phyloP scores from a whole-genome alignment of 306 rosid genomes.

The Ochetophila trinervis region DNA sequence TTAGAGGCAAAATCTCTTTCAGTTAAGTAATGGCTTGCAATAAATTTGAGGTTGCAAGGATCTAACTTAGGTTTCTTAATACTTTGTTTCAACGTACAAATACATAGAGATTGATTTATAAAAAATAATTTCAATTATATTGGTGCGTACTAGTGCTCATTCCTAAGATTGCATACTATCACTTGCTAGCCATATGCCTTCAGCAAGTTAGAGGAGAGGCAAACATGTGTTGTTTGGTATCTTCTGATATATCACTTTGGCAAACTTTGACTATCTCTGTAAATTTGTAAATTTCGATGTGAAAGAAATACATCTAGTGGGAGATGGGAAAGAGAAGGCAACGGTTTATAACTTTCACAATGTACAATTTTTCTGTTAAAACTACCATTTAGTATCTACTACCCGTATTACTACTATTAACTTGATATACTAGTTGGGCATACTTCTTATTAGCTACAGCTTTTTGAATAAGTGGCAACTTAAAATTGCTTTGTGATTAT shows the following conservation, averaged over 20 bases:
- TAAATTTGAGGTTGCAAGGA: no score
- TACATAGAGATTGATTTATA: neutral
- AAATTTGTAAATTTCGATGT: neutral
- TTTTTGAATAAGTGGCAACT: no score
- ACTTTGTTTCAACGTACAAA: neutral
- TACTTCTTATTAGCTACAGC: no score
- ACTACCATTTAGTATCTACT: no score
- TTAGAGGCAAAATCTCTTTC: no score
- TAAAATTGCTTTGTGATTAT: neutral
- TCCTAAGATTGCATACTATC: no score
- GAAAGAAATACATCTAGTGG: neutral
- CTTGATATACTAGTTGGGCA: no score
- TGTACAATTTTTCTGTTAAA: neutral
- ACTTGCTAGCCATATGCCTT: neutral
- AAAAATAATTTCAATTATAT: no score
- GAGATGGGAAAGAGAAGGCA: conserved; percentile 5
- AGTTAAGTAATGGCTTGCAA: no score
- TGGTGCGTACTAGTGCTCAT: no score
- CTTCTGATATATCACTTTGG: neutral
- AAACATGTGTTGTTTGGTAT: neutral
- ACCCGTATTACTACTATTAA: no score
- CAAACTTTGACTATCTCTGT: neutral
- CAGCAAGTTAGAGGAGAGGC: neutral
- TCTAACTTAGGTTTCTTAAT: neutral
- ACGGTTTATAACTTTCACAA: neutral